Conservation (phyloP, 495 filamentous ascomycete genomes). For the Penicillium pancosmium region DNA sequence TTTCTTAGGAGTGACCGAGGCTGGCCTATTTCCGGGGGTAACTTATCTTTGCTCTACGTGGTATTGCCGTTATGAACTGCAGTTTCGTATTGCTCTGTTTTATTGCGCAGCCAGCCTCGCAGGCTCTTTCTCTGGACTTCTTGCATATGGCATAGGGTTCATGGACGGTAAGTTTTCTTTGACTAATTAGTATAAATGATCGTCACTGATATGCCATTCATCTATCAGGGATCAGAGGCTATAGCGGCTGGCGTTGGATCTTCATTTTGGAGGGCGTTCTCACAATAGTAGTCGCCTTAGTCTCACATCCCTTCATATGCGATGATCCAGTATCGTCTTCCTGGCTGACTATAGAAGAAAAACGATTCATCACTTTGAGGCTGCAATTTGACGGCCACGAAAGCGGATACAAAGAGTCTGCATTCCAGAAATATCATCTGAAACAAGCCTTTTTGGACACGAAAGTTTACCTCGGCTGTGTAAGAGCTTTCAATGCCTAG, state of each 20-base stretch:
- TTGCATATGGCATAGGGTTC: constrained; percentile 1
- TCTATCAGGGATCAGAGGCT: not conserved
- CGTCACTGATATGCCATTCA: not conserved
- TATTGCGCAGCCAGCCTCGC: constrained; percentile 1
- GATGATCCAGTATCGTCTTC: not conserved
- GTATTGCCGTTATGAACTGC: not conserved
- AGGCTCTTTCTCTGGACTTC: not conserved
- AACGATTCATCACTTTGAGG: not conserved
- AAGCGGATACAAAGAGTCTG: constrained; percentile 3
- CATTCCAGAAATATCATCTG: constrained; percentile 1
- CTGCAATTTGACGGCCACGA: not conserved
- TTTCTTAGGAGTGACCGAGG: constrained; percentile 2
- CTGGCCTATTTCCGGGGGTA: not conserved
- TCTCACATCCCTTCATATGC: not conserved
- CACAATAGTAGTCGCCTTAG: not conserved
- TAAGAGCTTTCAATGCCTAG: not conserved
- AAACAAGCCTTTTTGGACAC: not conserved
- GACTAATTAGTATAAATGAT: not conserved
- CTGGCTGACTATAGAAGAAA: not conserved
- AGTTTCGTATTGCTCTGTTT: not conserved
- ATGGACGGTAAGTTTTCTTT: not conserved
- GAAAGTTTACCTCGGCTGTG: not conserved
- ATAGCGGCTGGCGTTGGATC: constrained; percentile 1
- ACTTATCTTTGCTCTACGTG: not conserved
- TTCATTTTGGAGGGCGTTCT: not conserved